A percentile compares a stretch with the other conserved stretches of the same genome.
Conservation (phyloP, 306 rosid genomes). For the Dryas drummondii region DNA sequence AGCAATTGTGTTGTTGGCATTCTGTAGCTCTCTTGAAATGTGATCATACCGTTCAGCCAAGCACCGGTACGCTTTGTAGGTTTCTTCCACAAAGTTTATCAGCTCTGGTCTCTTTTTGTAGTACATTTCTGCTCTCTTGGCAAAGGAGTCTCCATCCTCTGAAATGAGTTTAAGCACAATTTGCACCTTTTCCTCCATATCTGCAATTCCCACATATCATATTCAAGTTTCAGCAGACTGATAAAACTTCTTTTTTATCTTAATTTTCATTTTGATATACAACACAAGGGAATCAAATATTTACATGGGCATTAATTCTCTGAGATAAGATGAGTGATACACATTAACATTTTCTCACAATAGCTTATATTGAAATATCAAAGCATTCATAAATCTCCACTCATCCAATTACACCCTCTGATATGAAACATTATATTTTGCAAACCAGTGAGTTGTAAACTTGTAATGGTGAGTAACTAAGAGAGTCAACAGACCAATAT, state of each 20-base stretch:
- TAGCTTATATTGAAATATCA: neutral
- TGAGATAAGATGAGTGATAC: too few species aligned
- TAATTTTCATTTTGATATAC: too few species aligned
- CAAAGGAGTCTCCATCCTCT: constrained; percentile 98
- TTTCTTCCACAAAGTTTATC: constrained; percentile 77
- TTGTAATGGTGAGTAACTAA: neutral
- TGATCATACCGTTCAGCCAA: constrained; percentile 95
- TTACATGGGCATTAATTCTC: too few species aligned
- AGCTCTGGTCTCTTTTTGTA: constrained; percentile 91
- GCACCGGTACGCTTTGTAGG: constrained; percentile 79
- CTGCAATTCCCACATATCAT: constrained; percentile 49
- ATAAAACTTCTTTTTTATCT: neutral
- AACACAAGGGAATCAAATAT: too few species aligned
- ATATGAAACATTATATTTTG: neutral
- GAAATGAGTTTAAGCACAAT: constrained; percentile 49
- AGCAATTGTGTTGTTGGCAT: constrained; percentile 95
- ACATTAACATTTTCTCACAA: too few species aligned
- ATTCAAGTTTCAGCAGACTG: constrained; percentile 14
- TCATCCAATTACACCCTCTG: neutral
- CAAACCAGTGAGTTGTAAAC: neutral
- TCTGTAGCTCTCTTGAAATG: constrained; percentile 90
- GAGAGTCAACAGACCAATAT: neutral
- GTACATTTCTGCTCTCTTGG: constrained; percentile 96
- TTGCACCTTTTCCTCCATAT: constrained; percentile 85
- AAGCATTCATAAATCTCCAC: neutral